Conservation (phyloP, 1,139 yeast species). For the Saccharomyces hybrid region DNA sequence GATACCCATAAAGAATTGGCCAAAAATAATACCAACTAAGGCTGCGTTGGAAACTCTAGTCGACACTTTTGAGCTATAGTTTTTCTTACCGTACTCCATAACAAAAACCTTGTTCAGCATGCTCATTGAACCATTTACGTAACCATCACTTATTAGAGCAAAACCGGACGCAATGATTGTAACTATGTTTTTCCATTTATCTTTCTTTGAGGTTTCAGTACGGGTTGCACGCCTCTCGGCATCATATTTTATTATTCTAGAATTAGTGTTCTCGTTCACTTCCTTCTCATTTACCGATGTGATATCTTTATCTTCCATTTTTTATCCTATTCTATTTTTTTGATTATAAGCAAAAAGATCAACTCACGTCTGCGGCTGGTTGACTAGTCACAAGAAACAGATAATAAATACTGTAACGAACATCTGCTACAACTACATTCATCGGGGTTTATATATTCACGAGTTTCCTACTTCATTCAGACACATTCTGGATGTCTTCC, state of each 20-base stretch:
- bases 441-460: not conserved
- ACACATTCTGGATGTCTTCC: not conserved
- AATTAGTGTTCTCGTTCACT: slow-evolving; percentile 1
- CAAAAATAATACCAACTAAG: slow-evolving; percentile 87
- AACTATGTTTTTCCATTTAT: slow-evolving; percentile 42
- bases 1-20: slow-evolving; percentile 73
- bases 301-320: not conserved
- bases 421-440: not conserved
- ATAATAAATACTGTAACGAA: not conserved
- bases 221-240: slow-evolving; percentile 6
- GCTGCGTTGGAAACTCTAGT: slow-evolving; percentile 81
- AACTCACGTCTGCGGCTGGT: not conserved
- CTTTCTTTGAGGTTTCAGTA: slow-evolving; percentile 11
- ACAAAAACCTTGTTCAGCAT: slow-evolving; percentile 65
- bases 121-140: slow-evolving; percentile 75
- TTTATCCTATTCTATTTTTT: not conserved
- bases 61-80: slow-evolving; percentile 57
- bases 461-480: not conserved
- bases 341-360: not conserved
- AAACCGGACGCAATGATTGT: slow-evolving; percentile 83
- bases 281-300: slow-evolving; percentile 3
- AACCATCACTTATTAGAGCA: slow-evolving; percentile 86
- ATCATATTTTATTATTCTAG: slow-evolving; percentile 14
- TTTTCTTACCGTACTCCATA: slow-evolving; percentile 55
- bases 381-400: not conserved